Base-by-base conservation (phyloP, 2,329 filamentous ascomycete species). In the Aspergillus versicolor region DNA sequence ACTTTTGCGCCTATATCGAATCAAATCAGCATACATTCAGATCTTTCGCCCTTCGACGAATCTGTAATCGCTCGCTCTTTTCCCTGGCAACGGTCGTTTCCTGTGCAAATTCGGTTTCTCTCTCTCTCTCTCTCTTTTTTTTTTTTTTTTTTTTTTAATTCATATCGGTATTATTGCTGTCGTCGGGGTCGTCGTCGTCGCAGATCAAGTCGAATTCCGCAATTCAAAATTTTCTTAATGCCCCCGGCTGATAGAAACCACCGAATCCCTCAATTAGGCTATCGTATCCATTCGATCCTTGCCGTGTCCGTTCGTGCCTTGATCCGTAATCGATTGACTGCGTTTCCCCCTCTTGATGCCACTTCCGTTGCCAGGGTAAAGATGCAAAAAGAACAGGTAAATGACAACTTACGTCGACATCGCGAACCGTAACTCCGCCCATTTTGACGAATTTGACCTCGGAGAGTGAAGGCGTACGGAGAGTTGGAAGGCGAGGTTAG, bases 381-480 rank as follows among this genome's bases (percentile, higher is more conserved):
- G 44, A 32, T 40, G 46, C 45, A 50, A 57, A 41, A 47, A 40
- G 40, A 21, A 57, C 63, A 52, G 63, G 62, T 59, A 59, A 63
- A 59, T 58, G 50, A 52, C 50, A 62, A 77, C 79, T 73, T 79
- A 83, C 82, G 75, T 84, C 82, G 76, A 87, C 84, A 81, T 87
- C 84, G 76, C 84, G 83, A 79, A 87, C 85, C 73, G 79, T 82
- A 76, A 87, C 84, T 77, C 85, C 84, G 78, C 82, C 81, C 85
- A 87, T 87, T 75, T 78, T 86, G 79, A 79, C 81, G 79, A 73
- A 68, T 72, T 70, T 61, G 67, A 52, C 65, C 63, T 63, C 65
- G 63, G 64, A n/a, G 63, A 64, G 48, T 57, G 58, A 63, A 61
- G 61, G 61, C 57, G 56, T 56, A 58, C 59, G 64, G 67, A 66